Evolutionary conservation across 257 asterid genomes (phyloP), one percentile per base, ranked within the genome.

Genomic region (Pogostemon cablin): DNA sequence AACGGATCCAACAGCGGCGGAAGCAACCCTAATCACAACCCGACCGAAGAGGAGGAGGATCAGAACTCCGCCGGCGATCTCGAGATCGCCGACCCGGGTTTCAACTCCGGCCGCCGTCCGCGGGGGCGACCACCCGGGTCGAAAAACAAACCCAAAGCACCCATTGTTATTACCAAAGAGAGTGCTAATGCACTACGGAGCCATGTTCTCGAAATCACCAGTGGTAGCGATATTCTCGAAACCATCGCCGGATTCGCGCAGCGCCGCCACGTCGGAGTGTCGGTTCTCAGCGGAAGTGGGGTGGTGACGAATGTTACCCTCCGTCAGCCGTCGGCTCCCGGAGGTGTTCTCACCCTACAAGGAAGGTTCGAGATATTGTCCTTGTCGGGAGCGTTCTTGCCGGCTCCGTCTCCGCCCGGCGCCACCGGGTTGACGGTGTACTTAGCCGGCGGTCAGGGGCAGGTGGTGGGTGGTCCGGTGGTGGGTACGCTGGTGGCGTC

Each of bases 391-490:
- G 90, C 95, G 0, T 86, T 85, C 57, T 62, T 91, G 66, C 97
- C 96, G 0, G 69, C 88, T 0, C 96, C 92, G 0, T 76, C 86
- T 3, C 96, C 89, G 2, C 85, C 88, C 0, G 90, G 87, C 0
- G 86, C 90, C 7, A 78, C 89, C 3, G 93, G 90, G 3, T 39
- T 90, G 54, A 82, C 92, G 0, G 90, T 90, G 35, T 90, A 90
- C 78, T 78, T 90, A 34, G 86, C 87, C 8, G 97, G 97, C 32
- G 86, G 91, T 5, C 97, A 88, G 68, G 97, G 97, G 9, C 97
- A 88, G 75, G 90, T 90, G 0, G 85, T 88, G 2, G 97, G 97
- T 5, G 97, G 97, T 35, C 79, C 78, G 12, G 93, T 90, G 68
- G 88, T 79, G 2, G 92, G 93, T 0, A 56, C 88, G 0, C 44